Base-by-base conservation (phyloP, 345 rosid genomes). In the Theobroma cacao region DNA sequence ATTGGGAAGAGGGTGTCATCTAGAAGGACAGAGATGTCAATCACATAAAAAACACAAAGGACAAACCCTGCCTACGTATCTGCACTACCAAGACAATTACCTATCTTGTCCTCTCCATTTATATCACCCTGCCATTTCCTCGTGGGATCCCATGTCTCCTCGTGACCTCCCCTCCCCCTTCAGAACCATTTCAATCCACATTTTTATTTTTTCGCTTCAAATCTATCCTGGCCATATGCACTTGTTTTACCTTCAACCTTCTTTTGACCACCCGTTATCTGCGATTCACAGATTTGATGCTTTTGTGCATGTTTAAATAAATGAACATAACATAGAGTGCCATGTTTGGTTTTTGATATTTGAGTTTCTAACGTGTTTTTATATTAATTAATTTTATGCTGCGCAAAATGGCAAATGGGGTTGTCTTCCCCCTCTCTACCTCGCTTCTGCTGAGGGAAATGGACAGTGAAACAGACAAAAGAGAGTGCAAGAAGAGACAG, bases 401-500 rank as follows among this genome's bases (percentile, higher is more conserved):
- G 28, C 48, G 74, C 24, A 70, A 30, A 71, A 48, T 12, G 8
- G 75, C 30, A 72, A 33, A 72, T 50, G 61, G 45, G 61, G 30
- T 48, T 33, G 62, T 33, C 45, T 72, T 53, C 62, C 33, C 75
- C 26, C 79, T 66, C 30, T 2, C 74, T 26, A 55, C 24, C 36
- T 41, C 52, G 71, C 79, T 66, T n/a, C 74, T 52, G 74, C 47
- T 47, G 70, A 61, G 60, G 28, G 38, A 56, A 71, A 48, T 13
- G 31, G 63, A 55, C 84, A 86, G 74, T 52, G 86, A 81, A 78
- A 59, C 50, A 75, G 91, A 90, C 90, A 87, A 90, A 85, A 82
- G 83, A 85, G 82, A 82, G 84, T 62, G 84, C 75, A 22, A 83
- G 87, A 87, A 86, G 85, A 78, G 89, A 88, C 88, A 88, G 86